These are phyloP conservation scores for Didymella sp. DNA, from an alignment of 2,329 filamentous ascomycete species.

Conservation along the genomic window DNA sequence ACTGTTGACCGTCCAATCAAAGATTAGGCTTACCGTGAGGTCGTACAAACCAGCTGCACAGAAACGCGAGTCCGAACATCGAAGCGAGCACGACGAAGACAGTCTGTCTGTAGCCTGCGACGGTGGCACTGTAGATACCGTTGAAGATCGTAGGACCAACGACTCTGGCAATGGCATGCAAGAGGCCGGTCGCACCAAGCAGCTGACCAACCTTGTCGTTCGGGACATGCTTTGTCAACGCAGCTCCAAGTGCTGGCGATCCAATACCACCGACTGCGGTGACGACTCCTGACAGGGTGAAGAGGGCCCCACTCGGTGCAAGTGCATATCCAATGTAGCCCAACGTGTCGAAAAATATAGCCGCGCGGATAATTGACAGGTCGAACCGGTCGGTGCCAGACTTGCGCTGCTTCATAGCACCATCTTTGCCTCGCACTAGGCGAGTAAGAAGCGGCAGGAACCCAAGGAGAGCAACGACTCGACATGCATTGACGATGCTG, in stretches of 20 bases:
- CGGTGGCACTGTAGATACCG: constrained; percentile 81
- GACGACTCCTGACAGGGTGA: constrained; percentile 74
- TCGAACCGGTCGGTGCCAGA: constrained; percentile 79
- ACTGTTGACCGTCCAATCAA: constrained; percentile 26
- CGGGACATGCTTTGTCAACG: constrained; percentile 90
- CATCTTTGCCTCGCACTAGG: constrained; percentile 67
- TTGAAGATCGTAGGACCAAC: constrained; percentile 84
- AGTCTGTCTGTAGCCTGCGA: constrained; percentile 77
- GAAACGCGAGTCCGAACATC: constrained; percentile 71
- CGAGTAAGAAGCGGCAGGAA: constrained; percentile 80
- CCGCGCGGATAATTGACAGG: constrained; percentile 74
- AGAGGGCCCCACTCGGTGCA: constrained; percentile 66
- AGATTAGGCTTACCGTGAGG: constrained; percentile 69
- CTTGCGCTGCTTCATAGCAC: constrained; percentile 49
- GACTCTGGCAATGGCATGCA: constrained; percentile 83
- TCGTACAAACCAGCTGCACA: constrained; percentile 73
- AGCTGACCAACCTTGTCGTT: constrained; percentile 81
- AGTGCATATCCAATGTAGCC: constrained; percentile 79
- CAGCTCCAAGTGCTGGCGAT: constrained; percentile 81
- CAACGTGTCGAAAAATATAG: constrained; percentile 76
- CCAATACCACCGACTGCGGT: constrained; percentile 84
- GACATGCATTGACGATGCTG: constrained; percentile 76
- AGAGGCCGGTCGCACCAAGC: constrained; percentile 83
- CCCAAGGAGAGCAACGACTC: constrained; percentile 77
- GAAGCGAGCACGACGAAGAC: constrained; percentile 78